Base-by-base conservation (phyloP, 495 filamentous ascomycete genomes). In the Penicillium egyptiacum region DNA sequence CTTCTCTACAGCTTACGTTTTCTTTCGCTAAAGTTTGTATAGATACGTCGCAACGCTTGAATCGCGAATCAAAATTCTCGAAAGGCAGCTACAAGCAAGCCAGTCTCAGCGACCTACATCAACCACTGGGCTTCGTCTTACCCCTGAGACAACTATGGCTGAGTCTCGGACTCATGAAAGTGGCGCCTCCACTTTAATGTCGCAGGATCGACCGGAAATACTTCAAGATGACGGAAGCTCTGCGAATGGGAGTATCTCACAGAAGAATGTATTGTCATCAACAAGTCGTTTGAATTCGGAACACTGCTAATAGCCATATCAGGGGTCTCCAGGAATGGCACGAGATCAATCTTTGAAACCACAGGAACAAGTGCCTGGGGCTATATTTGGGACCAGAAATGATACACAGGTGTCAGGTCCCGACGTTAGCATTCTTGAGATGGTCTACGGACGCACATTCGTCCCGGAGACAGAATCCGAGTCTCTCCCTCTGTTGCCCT, bases 41-140 rank as follows among this genome's bases (percentile, higher is more conserved):
- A 59, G 57, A 49, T 59, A 59, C 42, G 57, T 59, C 14, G 50
- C 57, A n/a, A 59, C 57, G 4, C 42, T 58, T 3, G 56, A 58
- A 40, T 35, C 56, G 10, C 56, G 56, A 12, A 53, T 58, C 4
- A 25, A 48, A 22, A 23, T 1, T 6, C 50, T 58, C 5, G 56
- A 58, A 53, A 49, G 31, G 4, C 43, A 58, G n/a, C 23, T 58
- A 19, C 39, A 22, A 20, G 40, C 17, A 48, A 35, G 10, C 22
- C 11, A 19, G 19, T 20, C 39, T 5, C 33, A 43, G 4, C 19
- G 45, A 19, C 3, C 39, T 17, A 42, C 40, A n/a, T 19, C 17
- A 1, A 19, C 40, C 12, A 22, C 8, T 12, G 22, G 16, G 5
- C 3, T 12, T 8, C 11, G 39, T 44, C 40, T 54, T 11, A 54